Percentiles rank a stretch among this genome's conserved stretches.
Conservation (phyloP, 106 monocot species). For the Vanilla planifolia region DNA sequence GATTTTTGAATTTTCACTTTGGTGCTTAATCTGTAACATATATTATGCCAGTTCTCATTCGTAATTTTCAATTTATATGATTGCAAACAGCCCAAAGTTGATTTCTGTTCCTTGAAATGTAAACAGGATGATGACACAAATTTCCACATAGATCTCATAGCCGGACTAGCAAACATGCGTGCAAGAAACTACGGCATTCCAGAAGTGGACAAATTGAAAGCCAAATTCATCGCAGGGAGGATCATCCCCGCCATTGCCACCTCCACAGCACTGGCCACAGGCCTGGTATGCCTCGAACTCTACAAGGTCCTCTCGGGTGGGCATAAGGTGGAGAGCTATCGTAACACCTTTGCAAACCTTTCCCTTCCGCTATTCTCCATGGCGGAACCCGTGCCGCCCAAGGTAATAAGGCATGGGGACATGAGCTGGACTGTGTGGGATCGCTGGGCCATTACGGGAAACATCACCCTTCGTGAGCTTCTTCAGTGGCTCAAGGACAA, state of each 20-base stretch:
- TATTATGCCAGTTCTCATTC: too few relatives aligned
- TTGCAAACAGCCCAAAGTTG: too few relatives aligned
- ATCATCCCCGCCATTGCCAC: constrained; percentile 97
- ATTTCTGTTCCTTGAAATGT: too few relatives aligned
- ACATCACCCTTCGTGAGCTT: constrained; percentile 68
- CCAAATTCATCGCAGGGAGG: constrained; percentile 86
- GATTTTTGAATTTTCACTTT: background rate
- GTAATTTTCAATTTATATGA: too few relatives aligned
- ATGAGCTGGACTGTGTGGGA: constrained; percentile 93
- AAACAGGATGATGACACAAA: constrained; percentile 88
- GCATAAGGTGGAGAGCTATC: constrained; percentile 74
- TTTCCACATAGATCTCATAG: constrained; percentile 88
- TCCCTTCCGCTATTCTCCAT: constrained; percentile 82
- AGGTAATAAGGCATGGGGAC: constrained; percentile 52
- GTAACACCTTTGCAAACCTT: constrained; percentile 90
- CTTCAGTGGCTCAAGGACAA: constrained; percentile 62
- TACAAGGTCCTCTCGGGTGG: constrained; percentile 81
- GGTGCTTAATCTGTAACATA: too few relatives aligned
- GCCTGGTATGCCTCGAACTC: constrained; percentile 91
- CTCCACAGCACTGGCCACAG: constrained; percentile 88
- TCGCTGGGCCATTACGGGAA: constrained; percentile 59
- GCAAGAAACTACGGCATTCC: constrained; percentile 92
- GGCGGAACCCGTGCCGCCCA: constrained; percentile 76
- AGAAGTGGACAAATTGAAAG: constrained; percentile 87
- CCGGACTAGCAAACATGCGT: constrained; percentile 91